Conservation (phyloP, 106 monocot genomes). For the Hemerocallis citrina region DNA sequence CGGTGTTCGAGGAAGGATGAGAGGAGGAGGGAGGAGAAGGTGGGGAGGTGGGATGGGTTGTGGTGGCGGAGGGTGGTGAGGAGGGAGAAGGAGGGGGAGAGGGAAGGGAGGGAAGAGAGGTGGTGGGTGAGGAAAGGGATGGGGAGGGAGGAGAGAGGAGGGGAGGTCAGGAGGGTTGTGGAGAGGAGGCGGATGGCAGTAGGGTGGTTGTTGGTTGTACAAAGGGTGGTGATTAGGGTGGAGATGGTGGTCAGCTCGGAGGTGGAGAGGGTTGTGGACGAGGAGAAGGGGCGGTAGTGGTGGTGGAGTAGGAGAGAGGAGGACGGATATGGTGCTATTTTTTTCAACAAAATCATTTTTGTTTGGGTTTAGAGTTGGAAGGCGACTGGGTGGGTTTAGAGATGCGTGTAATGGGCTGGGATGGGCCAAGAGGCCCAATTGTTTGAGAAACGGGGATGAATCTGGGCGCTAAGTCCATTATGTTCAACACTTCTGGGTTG, state of each 20-base stretch:
- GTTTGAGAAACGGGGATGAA: no score
- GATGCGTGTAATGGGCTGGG: no score
- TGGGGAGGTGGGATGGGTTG: background rate
- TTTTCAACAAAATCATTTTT: no score
- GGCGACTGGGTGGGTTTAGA: no score
- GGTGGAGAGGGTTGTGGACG: background rate
- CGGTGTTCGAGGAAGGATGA: background rate
- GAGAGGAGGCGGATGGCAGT: background rate
- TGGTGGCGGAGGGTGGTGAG: constrained; percentile 6
- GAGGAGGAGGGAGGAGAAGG: constrained; percentile 1
- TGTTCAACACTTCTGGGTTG: no score
- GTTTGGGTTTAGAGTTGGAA: no score
- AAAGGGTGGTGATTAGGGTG: no score
- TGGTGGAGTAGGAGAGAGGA: background rate
- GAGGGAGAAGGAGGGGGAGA: background rate
- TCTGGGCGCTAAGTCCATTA: no score
- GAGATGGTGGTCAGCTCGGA: background rate
- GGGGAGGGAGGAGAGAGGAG: background rate
- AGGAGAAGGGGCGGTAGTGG: background rate
- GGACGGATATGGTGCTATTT: background rate
- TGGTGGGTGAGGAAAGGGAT: background rate
- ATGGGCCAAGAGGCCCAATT: no score
- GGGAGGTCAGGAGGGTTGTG: background rate
- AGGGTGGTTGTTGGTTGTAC: background rate
- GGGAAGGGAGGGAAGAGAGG: background rate